Evolutionary conservation across 805 yeast species (phyloP).

Genomic region (Wickerhamiella brachini): DNA sequence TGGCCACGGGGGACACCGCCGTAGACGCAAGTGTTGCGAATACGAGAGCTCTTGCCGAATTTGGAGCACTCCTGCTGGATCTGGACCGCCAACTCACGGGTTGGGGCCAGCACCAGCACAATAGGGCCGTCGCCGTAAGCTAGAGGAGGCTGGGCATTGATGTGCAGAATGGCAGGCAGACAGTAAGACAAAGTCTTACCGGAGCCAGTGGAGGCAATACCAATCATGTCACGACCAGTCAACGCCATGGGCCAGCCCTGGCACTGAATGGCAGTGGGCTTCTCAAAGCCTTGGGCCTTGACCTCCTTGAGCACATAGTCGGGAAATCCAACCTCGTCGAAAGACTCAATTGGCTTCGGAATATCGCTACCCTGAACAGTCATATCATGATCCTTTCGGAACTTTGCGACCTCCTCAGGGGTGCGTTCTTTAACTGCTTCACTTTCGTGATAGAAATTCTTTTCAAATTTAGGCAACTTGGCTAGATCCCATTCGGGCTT

Average conservation of each 20-base stretch:
- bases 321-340: constrained; percentile 98
- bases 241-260: constrained; percentile 99
- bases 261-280: constrained; percentile 93
- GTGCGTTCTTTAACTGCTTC: constrained; percentile 63
- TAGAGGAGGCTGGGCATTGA: constrained; percentile 92
- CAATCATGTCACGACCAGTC: constrained; percentile 97
- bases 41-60: constrained; percentile 82
- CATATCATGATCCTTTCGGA: constrained; percentile 81
- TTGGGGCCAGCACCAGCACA: constrained; percentile 90
- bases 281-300: constrained; percentile 80
- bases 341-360: constrained; percentile 84
- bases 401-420: constrained; percentile 54
- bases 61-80: constrained; percentile 92
- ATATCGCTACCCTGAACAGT: constrained; percentile 67
- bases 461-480: constrained; percentile 76
- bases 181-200: constrained; percentile 97
- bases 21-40: constrained; percentile 86
- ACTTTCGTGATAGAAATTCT: constrained; percentile 85
- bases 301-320: constrained; percentile 82
- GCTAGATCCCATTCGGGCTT: constrained; percentile 74
- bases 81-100: constrained; percentile 97
- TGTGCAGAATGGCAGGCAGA: constrained; percentile 93
- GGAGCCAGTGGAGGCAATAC: constrained; percentile 97
- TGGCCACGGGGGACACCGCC: constrained; percentile 99
- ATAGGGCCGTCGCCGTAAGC: constrained; percentile 95